Conservation (phyloP, 2,329 filamentous ascomycete species). For the Alternaria consortialis region DNA sequence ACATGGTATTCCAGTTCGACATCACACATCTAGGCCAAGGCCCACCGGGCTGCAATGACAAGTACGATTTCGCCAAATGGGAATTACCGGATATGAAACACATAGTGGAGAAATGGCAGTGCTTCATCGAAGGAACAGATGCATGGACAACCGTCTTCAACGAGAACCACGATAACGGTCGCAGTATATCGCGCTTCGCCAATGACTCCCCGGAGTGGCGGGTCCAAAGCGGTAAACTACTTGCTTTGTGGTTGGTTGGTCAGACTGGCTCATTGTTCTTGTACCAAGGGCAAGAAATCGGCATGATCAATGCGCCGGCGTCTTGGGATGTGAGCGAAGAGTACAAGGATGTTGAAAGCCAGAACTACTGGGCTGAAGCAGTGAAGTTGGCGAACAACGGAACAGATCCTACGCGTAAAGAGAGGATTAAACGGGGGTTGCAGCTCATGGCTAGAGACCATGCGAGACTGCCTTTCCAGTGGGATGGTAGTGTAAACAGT, state of each 20-base stretch:
- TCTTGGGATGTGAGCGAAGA: conserved; percentile 59
- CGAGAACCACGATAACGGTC: conserved; percentile 71
- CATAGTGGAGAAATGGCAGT: conserved; percentile 58
- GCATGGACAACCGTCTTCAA: conserved; percentile 67
- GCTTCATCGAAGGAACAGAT: conserved; percentile 58
- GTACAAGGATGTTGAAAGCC: conserved; percentile 72
- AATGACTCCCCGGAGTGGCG: conserved; percentile 58
- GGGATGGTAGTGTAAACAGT: conserved; percentile 67
- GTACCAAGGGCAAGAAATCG: conserved; percentile 70
- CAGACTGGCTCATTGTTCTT: conserved; percentile 65
- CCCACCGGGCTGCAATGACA: conserved; percentile 42
- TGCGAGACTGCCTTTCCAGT: conserved; percentile 76
- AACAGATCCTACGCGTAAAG: conserved; percentile 43
- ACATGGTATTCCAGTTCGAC: conserved; percentile 62
- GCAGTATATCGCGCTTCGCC: conserved; percentile 64
- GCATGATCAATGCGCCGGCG: conserved; percentile 65
- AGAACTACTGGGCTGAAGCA: conserved; percentile 50
- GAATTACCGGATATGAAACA: conserved; percentile 54
- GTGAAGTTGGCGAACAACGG: conserved; percentile 39
- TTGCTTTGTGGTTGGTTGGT: conserved; percentile 60
- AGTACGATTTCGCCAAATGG: conserved; percentile 50
- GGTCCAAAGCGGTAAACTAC: conserved; percentile 42
- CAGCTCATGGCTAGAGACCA: conserved; percentile 73
- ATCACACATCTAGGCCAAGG: conserved; percentile 50
- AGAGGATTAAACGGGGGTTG: conserved; percentile 58